Evolutionary conservation across 345 rosid genomes (phyloP).

Genomic region (Isatis tinctoria): DNA sequence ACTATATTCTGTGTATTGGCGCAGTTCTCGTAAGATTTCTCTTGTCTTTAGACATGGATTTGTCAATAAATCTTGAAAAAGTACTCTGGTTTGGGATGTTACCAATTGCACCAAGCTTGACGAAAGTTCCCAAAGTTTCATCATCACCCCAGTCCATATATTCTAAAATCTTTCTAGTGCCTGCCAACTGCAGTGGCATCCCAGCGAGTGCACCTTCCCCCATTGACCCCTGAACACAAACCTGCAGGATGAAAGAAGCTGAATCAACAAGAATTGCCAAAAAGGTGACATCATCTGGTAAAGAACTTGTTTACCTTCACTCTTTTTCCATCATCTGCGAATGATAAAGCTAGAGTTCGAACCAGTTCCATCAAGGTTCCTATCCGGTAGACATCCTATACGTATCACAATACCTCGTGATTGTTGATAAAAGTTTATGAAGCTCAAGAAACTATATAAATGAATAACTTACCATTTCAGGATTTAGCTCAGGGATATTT

Average conservation of each 20-base stretch:
- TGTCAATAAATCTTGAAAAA: not conserved
- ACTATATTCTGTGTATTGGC: not conserved
- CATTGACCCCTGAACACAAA: slow-evolving; percentile 99
- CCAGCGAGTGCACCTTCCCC: slow-evolving; percentile 96
- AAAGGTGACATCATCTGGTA: not conserved
- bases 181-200: slow-evolving; percentile 95
- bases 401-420: slow-evolving; percentile 29
- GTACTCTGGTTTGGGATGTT: not conserved
- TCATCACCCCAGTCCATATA: slow-evolving; percentile 96
- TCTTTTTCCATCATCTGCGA: slow-evolving; percentile 92
- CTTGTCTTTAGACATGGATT: not conserved
- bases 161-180: slow-evolving; percentile 84
- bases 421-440: not conserved
- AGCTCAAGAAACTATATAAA: not conserved
- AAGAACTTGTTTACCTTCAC: slow-evolving; percentile 54
- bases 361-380: slow-evolving; percentile 96
- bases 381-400: slow-evolving; percentile 98
- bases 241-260: slow-evolving; percentile 42
- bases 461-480: slow-evolving; percentile 71
- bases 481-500: slow-evolving; percentile 89
- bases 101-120: slow-evolving; percentile 89
- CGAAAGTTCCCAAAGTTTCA: slow-evolving; percentile 74
- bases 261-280: not conserved
- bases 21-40: slow-evolving; percentile 9
- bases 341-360: slow-evolving; percentile 75